Evolutionary conservation across 768 basidiomycete genomes (phyloP).

Genomic region (Phanerodontia chrysosporium): DNA sequence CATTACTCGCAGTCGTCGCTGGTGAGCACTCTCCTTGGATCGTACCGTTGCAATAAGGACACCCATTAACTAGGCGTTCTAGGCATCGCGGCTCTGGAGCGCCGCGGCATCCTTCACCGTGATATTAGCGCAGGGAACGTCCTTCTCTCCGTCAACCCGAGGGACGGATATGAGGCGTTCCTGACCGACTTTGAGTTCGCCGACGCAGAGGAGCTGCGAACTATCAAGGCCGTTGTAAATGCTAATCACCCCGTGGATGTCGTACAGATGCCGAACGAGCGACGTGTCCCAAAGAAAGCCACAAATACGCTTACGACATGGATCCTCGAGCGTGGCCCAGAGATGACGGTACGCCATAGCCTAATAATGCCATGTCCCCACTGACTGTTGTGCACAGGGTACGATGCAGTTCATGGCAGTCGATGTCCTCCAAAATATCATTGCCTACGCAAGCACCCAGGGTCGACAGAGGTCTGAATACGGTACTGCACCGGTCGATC

Average conservation of each 20-base stretch:
- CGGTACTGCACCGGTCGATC: background rate
- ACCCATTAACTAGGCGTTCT: too few relatives aligned
- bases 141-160: constrained; percentile 19
- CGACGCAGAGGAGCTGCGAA: background rate
- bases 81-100: constrained; percentile 17
- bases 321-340: background rate
- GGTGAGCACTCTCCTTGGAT: background rate
- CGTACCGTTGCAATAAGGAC: too few relatives aligned
- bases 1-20: background rate
- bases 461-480: background rate
- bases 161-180: constrained; percentile 20
- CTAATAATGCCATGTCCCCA: background rate
- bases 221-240: too few relatives aligned
- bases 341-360: background rate
- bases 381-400: too few relatives aligned
- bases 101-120: constrained; percentile 27
- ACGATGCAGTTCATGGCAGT: background rate
- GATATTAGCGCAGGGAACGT: constrained; percentile 34
- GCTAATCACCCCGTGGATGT: too few relatives aligned
- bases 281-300: too few relatives aligned
- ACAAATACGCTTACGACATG: too few relatives aligned
- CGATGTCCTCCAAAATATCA: background rate
- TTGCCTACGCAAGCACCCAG: too few relatives aligned
- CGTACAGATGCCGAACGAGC: too few relatives aligned
- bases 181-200: constrained; percentile 31